These are phyloP conservation scores for Cadophora luteo-olivacea DNA, from an alignment of 2,329 filamentous ascomycete species.

Conservation along the genomic window DNA sequence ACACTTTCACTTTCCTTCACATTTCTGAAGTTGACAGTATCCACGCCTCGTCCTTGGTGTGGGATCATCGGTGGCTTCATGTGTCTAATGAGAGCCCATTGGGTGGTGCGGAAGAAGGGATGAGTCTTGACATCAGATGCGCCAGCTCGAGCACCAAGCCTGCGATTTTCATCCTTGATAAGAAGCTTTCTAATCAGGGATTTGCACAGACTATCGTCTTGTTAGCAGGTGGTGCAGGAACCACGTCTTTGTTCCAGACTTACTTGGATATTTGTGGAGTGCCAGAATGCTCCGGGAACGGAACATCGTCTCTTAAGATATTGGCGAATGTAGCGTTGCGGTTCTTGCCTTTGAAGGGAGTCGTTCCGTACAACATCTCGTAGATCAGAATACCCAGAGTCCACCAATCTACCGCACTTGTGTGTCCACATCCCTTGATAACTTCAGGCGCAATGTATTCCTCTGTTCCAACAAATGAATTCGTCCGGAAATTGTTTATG, in stretches of 20 bases:
- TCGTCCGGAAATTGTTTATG: constrained; percentile 97
- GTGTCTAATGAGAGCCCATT: constrained; percentile 96
- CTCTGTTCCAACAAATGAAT: constrained; percentile 97
- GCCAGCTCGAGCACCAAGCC: constrained; percentile 90
- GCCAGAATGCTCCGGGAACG: constrained; percentile 89
- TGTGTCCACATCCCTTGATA: constrained; percentile 98
- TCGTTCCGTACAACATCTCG: constrained; percentile 98
- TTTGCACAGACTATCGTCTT: constrained; percentile 79
- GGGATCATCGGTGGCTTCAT: constrained; percentile 98
- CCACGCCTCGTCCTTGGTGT: constrained; percentile 85
- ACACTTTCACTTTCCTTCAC: constrained; percentile 98
- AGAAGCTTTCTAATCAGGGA: constrained; percentile 93
- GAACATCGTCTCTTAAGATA: constrained; percentile 93
- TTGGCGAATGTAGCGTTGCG: constrained; percentile 98
- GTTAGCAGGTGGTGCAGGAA: constrained; percentile 43
- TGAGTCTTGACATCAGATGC: constrained; percentile 97
- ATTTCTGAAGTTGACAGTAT: constrained; percentile 96
- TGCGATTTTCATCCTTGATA: constrained; percentile 96
- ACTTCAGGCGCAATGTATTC: constrained; percentile 99
- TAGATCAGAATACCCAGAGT: constrained; percentile 96
- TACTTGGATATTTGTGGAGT: constrained; percentile 91
- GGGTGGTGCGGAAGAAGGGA: constrained; percentile 93
- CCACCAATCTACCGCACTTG: constrained; percentile 99
- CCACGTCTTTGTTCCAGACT: constrained; percentile 47
- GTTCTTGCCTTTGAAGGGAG: constrained; percentile 99